These are phyloP conservation scores for Pholiota conissans DNA, from an alignment of 768 basidiomycete species.

Conservation along the genomic window DNA sequence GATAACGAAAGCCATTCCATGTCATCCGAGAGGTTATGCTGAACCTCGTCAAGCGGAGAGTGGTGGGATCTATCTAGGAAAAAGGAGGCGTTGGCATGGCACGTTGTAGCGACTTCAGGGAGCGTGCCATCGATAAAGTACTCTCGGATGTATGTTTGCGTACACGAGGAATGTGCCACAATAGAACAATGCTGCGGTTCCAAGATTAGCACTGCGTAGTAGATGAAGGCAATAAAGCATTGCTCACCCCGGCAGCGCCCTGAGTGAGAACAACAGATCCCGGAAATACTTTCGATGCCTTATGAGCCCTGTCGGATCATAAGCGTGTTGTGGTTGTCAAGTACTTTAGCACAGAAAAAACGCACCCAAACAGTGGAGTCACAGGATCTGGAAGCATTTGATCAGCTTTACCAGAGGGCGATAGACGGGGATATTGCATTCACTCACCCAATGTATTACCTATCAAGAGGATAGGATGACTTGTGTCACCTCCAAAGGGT, in stretches of 20 bases:
- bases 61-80: too few relatives aligned
- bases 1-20: too few relatives aligned
- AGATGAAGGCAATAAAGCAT: not conserved
- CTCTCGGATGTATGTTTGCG: slow-evolving; percentile 27
- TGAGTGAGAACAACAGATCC: slow-evolving; percentile 42
- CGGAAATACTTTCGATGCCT: slow-evolving; percentile 35
- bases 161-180: slow-evolving; percentile 31
- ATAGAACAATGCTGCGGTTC: slow-evolving; percentile 30
- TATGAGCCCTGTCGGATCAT: slow-evolving; percentile 40
- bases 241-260: slow-evolving; percentile 40
- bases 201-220: too few relatives aligned
- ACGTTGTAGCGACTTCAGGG: slow-evolving; percentile 37
- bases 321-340: not conserved
- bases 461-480: slow-evolving; percentile 37
- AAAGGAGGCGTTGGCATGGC: slow-evolving; percentile 11
- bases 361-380: slow-evolving; percentile 28
- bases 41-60: too few relatives aligned
- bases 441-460: slow-evolving; percentile 41
- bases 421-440: too few relatives aligned
- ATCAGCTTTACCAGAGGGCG: too few relatives aligned
- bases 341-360: not conserved
- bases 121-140: slow-evolving; percentile 41
- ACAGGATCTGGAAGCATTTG: slow-evolving; percentile 36
- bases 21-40: too few relatives aligned
- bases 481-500: slow-evolving; percentile 34